Conservation (phyloP, 306 rosid genomes). For the Castanopsis chinensis region DNA sequence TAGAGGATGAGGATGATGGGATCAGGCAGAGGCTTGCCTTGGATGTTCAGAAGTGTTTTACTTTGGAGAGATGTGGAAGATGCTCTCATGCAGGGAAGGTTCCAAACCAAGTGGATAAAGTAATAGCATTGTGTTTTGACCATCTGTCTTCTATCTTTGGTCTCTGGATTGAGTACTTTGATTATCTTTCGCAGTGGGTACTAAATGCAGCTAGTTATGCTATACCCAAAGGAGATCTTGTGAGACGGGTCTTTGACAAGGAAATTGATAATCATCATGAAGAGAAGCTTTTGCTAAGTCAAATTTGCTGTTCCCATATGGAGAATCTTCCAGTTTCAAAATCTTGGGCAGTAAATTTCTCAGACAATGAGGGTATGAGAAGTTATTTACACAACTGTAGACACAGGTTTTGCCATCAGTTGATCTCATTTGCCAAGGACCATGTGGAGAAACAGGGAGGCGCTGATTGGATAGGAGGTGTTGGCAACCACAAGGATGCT, state of each 20-base stretch:
- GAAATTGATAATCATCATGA: slow-evolving; percentile 95
- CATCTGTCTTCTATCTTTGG: slow-evolving; percentile 80
- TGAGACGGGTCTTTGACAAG: slow-evolving; percentile 87
- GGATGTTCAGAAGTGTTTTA: slow-evolving; percentile 71
- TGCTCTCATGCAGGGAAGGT: slow-evolving; percentile 38
- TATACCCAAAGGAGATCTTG: slow-evolving; percentile 63
- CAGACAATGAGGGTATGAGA: slow-evolving; percentile 38
- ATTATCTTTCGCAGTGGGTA: slow-evolving; percentile 57
- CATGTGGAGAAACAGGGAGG: slow-evolving; percentile 45
- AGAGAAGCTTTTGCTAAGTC: slow-evolving; percentile 84
- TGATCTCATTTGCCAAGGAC: slow-evolving; percentile 55
- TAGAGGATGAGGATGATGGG: slow-evolving; percentile 90
- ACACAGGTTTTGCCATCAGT: slow-evolving; percentile 48
- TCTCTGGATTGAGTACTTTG: slow-evolving; percentile 76
- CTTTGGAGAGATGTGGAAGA: slow-evolving; percentile 36
- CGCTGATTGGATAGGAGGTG: slow-evolving; percentile 85
- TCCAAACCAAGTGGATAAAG: slow-evolving; percentile 87
- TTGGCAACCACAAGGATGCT: slow-evolving; percentile 93
- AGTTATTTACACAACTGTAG: slow-evolving; percentile 55
- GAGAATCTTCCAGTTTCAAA: slow-evolving; percentile 59
- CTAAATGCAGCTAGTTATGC: slow-evolving; percentile 45
- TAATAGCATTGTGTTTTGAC: slow-evolving; percentile 70
- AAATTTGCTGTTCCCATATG: slow-evolving; percentile 76
- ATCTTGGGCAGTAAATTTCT: slow-evolving; percentile 27
- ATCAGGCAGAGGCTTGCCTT: slow-evolving; percentile 62